A percentile compares a stretch with the other conserved stretches of the same genome.
phyloP scores from a whole-genome alignment of 805 yeast genomes.

The Nakazawaea holstii region DNA sequence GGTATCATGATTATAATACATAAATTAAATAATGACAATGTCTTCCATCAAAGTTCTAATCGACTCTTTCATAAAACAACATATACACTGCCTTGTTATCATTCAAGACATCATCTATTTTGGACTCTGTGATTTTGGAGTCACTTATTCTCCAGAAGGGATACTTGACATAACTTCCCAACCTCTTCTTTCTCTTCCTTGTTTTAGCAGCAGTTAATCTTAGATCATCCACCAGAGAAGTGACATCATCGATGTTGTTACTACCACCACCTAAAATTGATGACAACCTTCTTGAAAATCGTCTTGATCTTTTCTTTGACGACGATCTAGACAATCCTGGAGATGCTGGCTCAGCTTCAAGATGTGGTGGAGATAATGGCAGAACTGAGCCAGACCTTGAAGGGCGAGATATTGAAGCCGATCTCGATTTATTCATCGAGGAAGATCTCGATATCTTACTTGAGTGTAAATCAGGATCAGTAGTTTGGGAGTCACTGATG shows the following conservation, averaged over 20 bases:
- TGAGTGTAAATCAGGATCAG: conserved; percentile 1
- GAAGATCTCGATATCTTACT: conserved; percentile 1
- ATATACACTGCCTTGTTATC: conserved; percentile 80
- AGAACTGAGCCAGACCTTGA: conserved; percentile 5
- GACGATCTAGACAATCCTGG: conserved; percentile 4
- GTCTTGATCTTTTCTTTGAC: conserved; percentile 1
- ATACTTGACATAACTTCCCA: conserved; percentile 47
- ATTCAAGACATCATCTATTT: conserved; percentile 48
- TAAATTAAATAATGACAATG: no score
- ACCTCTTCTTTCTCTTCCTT: conserved; percentile 31
- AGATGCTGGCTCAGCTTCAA: background rate
- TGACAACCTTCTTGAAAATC: conserved; percentile 8
- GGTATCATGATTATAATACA: no score
- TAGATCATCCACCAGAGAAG: background rate
- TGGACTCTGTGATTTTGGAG: conserved; percentile 58
- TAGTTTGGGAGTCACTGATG: conserved; percentile 2
- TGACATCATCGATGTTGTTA: background rate
- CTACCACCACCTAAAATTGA: conserved; percentile 3
- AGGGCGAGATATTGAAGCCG: background rate
- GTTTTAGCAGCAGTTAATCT: background rate
- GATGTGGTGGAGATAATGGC: background rate
- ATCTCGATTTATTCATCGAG: conserved; percentile 2
- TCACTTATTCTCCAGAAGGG: conserved; percentile 91
- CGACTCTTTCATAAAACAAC: conserved; percentile 69
- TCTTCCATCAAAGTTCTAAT: conserved; percentile 14